These are phyloP conservation scores for Polytrichum formosum DNA, from an alignment of 225 moss, liverwort and hornwort genomes.

Conservation along the genomic window DNA sequence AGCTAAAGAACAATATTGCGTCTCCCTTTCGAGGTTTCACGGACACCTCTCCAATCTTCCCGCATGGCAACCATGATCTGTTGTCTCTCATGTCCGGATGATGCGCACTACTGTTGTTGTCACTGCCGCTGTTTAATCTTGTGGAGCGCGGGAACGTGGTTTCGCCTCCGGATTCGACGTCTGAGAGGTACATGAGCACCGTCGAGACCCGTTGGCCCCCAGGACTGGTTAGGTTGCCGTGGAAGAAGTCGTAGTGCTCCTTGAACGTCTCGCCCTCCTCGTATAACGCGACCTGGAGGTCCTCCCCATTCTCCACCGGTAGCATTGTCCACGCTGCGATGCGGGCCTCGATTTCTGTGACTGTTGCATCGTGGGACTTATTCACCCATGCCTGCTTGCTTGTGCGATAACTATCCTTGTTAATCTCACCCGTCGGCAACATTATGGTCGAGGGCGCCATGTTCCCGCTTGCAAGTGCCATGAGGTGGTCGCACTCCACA, in stretches of 20 bases:
- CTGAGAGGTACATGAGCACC: conserved; percentile 60
- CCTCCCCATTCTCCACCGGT: conserved; percentile 54
- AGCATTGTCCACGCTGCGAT: conserved; percentile 59
- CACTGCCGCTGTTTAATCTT: not conserved
- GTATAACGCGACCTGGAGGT: conserved; percentile 55
- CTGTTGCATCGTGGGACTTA: conserved; percentile 46
- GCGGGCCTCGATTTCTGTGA: conserved; percentile 47
- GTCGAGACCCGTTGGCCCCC: conserved; percentile 61
- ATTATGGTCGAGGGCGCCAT: conserved; percentile 58
- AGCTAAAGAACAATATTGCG: conserved; percentile 55
- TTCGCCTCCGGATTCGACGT: conserved; percentile 55
- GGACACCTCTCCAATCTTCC: conserved; percentile 40
- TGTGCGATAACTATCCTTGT: conserved; percentile 48
- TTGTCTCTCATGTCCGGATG: too few species aligned
- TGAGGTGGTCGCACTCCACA: conserved; percentile 53
- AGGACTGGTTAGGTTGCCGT: conserved; percentile 42
- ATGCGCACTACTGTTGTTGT: conserved; percentile 23
- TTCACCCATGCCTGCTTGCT: conserved; percentile 51
- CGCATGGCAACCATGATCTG: conserved; percentile 50
- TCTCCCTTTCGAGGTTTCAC: conserved; percentile 59
- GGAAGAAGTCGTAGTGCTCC: conserved; percentile 60
- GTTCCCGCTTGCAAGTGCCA: conserved; percentile 39
- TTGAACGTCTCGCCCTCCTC: conserved; percentile 54
- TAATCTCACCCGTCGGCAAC: conserved; percentile 49
- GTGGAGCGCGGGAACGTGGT: conserved; percentile 33